A percentile compares a stretch with the other conserved stretches of the same genome.
These are phyloP conservation scores for Neospora caninum DNA, from an alignment of 169 alveolate species.

Conservation along the genomic window DNA sequence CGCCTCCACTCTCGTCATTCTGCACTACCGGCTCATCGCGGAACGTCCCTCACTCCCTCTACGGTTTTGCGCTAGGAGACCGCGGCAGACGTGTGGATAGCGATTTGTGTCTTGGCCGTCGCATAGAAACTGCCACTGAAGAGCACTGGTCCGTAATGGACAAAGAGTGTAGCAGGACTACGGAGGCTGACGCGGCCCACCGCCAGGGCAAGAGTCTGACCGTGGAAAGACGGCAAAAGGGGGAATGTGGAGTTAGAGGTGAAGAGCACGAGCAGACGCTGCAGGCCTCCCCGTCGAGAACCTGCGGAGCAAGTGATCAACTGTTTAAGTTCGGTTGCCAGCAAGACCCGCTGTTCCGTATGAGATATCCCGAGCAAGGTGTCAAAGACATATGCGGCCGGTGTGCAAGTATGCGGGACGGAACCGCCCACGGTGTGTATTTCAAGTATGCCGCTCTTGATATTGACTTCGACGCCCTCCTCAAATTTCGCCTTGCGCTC, in stretches of 20 bases:
- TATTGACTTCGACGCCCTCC: slow-evolving; percentile 63
- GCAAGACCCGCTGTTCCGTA: too few relatives aligned
- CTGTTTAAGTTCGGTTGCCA: too few relatives aligned
- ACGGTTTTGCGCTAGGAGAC: neutral
- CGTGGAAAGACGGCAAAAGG: too few relatives aligned
- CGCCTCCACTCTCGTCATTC: neutral
- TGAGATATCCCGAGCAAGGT: neutral
- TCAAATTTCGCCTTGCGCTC: slow-evolving; percentile 61
- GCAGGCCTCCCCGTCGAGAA: too few relatives aligned
- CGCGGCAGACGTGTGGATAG: neutral
- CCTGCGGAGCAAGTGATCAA: too few relatives aligned
- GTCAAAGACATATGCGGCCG: neutral
- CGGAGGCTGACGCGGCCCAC: too few relatives aligned
- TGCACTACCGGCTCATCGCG: neutral
- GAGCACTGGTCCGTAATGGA: too few relatives aligned
- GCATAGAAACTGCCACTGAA: too few relatives aligned
- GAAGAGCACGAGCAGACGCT: too few relatives aligned
- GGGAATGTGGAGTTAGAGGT: too few relatives aligned
- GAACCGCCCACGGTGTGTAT: slow-evolving; percentile 66
- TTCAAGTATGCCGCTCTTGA: slow-evolving; percentile 67
- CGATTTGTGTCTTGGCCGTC: neutral
- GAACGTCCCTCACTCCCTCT: neutral
- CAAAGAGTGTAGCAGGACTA: too few relatives aligned
- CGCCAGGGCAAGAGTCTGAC: too few relatives aligned
- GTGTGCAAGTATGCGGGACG: slow-evolving; percentile 36